A percentile compares a stretch with the other conserved stretches of the same genome.
Conservation (phyloP, 2,329 filamentous ascomycete genomes). For the Scopulariopsis brevicaulis region DNA sequence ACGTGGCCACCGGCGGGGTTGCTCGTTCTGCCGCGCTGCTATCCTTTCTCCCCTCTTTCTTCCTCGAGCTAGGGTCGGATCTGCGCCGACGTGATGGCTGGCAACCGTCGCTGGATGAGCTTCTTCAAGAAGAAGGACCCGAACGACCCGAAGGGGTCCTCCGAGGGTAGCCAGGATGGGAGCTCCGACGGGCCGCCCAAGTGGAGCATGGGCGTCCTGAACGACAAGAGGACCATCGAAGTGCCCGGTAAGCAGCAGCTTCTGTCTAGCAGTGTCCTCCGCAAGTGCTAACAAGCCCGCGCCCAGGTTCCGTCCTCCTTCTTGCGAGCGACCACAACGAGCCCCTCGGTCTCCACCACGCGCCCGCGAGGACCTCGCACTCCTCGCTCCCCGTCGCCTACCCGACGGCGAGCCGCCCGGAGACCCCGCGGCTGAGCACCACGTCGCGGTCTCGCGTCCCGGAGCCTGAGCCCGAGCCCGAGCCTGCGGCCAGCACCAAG, state of each 20-base stretch:
- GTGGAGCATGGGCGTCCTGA: conserved; percentile 71
- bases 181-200: conserved; percentile 16
- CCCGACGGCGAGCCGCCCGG: conserved; percentile 16
- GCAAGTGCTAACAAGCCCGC: not conserved
- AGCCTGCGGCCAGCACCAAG: conserved; percentile 32
- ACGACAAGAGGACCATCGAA: conserved; percentile 70
- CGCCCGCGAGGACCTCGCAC: conserved; percentile 44
- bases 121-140: not conserved
- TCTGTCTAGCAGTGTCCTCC: not conserved
- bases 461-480: too few relatives aligned
- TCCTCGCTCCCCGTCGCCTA: conserved; percentile 42
- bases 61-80: not conserved
- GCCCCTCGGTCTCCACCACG: conserved; percentile 45
- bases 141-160: not conserved
- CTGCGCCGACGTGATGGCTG: not conserved
- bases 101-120: not conserved
- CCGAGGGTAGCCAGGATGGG: not conserved
- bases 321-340: conserved; percentile 44
- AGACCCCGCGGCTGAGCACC: conserved; percentile 13
- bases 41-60: not conserved
- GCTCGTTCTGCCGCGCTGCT: not conserved
- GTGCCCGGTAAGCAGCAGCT: conserved; percentile 56
- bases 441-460: not conserved
- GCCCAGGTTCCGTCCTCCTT: conserved; percentile 45
- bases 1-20: not conserved